Conservation (phyloP, 2,329 filamentous ascomycete genomes). For the Elsinoe necatrix region DNA sequence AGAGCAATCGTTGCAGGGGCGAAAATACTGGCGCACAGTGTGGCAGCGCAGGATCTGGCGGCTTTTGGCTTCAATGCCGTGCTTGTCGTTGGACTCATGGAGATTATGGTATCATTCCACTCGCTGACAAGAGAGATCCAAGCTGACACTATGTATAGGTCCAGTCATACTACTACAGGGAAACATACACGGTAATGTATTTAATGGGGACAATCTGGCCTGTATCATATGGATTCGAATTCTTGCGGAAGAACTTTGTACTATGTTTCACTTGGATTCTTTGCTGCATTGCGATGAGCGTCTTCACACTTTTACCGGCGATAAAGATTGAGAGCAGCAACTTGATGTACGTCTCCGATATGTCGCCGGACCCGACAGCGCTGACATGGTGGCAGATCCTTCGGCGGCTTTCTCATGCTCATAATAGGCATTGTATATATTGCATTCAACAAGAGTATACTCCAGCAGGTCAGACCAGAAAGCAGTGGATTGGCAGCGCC, state of each 20-base stretch:
- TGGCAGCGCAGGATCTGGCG: conserved; percentile 49
- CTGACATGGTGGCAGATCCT: conserved; percentile 43
- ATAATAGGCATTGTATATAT: conserved; percentile 69
- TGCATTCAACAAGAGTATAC: conserved; percentile 61
- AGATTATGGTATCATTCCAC: conserved; percentile 50
- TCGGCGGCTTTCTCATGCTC: conserved; percentile 72
- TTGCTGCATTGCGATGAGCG: conserved; percentile 75
- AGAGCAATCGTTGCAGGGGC: conserved; percentile 59
- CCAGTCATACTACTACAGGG: conserved; percentile 81
- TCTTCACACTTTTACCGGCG: conserved; percentile 80
- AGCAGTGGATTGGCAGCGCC: conserved; percentile 25
- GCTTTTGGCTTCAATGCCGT: conserved; percentile 56
- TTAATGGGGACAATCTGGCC: conserved; percentile 73
- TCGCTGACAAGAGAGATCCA: too few species aligned
- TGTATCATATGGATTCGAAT: conserved; percentile 59
- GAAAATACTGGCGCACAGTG: conserved; percentile 59
- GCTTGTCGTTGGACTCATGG: conserved; percentile 64
- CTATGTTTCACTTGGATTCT: conserved; percentile 64
- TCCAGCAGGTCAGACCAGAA: conserved; percentile 34
- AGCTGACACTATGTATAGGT: conserved; percentile 46
- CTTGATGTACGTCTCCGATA: conserved; percentile 54
- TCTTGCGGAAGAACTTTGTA: conserved; percentile 57
- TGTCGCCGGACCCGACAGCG: neutral
- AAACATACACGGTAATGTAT: conserved; percentile 77
- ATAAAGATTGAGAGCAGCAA: conserved; percentile 71